phyloP scores from a whole-genome alignment of 108 stramenopile species.

The Fragilaria crotonensis region DNA sequence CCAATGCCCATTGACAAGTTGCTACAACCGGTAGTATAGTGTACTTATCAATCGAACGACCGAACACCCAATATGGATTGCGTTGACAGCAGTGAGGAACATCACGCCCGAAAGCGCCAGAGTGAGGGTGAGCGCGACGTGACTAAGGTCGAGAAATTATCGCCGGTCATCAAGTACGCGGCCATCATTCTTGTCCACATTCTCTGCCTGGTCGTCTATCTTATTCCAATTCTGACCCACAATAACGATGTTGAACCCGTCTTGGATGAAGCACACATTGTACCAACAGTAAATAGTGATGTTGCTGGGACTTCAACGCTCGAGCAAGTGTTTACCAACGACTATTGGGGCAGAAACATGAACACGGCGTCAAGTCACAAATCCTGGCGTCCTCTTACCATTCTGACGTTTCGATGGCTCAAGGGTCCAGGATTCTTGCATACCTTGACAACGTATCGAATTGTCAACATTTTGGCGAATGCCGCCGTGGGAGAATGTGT shows the following conservation, averaged over 20 bases:
- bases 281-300: slow-evolving; percentile 41
- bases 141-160: too few relatives aligned
- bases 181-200: slow-evolving; percentile 6
- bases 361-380: slow-evolving; percentile 37
- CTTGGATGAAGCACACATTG: slow-evolving; percentile 69
- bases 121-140: too few relatives aligned
- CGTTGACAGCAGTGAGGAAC: too few relatives aligned
- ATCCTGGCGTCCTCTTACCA: slow-evolving; percentile 59
- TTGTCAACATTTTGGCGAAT: slow-evolving; percentile 64
- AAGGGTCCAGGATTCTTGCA: slow-evolving; percentile 8
- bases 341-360: slow-evolving; percentile 64
- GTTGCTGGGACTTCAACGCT: slow-evolving; percentile 15
- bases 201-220: slow-evolving; percentile 25
- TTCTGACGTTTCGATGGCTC: slow-evolving; percentile 62
- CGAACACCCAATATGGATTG: too few relatives aligned
- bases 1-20: too few relatives aligned
- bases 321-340: slow-evolving; percentile 29
- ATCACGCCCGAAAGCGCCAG: too few relatives aligned
- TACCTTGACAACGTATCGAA: slow-evolving; percentile 52
- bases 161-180: not conserved
- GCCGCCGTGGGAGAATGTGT: slow-evolving; percentile 51
- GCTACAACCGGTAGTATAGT: too few relatives aligned
- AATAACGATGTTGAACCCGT: slow-evolving; percentile 23
- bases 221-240: slow-evolving; percentile 26
- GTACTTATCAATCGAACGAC: too few relatives aligned